A percentile compares a stretch with the other conserved stretches of the same genome.
These are phyloP conservation scores for Boletus sp. DNA, from an alignment of 768 basidiomycete genomes.

Conservation along the genomic window DNA sequence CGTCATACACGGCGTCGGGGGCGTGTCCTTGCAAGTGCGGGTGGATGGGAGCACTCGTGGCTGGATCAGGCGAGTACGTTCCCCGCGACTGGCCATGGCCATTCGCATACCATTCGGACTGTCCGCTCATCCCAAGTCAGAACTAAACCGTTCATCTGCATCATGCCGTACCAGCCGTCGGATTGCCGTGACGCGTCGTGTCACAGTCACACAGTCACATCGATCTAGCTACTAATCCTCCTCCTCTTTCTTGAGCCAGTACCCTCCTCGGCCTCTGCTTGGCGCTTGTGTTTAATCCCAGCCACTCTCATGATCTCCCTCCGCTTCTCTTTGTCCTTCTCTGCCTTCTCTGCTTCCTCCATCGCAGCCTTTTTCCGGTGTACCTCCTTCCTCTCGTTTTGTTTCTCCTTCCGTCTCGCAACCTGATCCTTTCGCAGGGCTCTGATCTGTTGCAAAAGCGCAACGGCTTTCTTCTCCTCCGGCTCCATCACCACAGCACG, in stretches of 20 bases:
- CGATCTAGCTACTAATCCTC: constrained; percentile 35
- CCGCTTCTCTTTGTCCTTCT: constrained; percentile 73
- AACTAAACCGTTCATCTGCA: constrained; percentile 1
- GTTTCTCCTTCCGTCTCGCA: constrained; percentile 74
- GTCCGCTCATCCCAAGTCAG: constrained; percentile 23
- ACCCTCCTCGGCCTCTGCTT: constrained; percentile 58
- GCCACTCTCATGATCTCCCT: constrained; percentile 71
- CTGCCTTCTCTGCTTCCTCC: constrained; percentile 55
- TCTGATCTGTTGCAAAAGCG: constrained; percentile 89
- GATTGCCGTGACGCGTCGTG: constrained; percentile 13
- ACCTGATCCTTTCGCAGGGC: constrained; percentile 90
- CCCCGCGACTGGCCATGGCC: constrained; percentile 14
- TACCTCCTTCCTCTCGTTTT: constrained; percentile 69
- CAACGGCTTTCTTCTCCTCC: constrained; percentile 90
- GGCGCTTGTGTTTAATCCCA: constrained; percentile 70
- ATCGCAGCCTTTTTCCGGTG: constrained; percentile 72
- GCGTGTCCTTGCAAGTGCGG: constrained; percentile 15
- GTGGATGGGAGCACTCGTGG: neutral
- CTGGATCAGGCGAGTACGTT: constrained; percentile 12
- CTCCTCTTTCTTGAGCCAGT: constrained; percentile 46
- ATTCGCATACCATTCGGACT: constrained; percentile 24
- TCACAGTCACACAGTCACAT: constrained; percentile 22
- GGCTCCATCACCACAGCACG: constrained; percentile 94
- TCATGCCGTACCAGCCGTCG: neutral
- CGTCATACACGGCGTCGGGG: constrained; percentile 59